A percentile compares a stretch with the other conserved stretches of the same genome.
Evolutionary conservation across 2,329 filamentous ascomycete species (phyloP).

Genomic region (Fusarium poae): DNA sequence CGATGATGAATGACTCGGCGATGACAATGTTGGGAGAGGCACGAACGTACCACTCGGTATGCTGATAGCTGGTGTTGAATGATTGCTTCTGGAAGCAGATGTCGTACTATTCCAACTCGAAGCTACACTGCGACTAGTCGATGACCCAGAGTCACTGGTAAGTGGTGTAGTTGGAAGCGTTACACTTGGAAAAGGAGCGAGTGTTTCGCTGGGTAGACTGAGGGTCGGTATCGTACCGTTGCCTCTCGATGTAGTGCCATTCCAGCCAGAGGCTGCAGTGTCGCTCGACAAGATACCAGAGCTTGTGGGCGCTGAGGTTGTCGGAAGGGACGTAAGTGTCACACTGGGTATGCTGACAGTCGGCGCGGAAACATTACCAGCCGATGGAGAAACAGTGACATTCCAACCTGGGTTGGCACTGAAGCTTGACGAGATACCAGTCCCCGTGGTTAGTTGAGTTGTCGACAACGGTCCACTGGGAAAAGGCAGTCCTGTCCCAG

Average conservation of each 20-base stretch:
- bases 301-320: neutral
- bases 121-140: neutral
- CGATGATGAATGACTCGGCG: neutral
- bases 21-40: neutral
- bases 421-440: neutral
- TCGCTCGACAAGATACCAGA: neutral
- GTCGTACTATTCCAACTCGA: conserved; percentile 19
- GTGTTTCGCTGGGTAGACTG: neutral
- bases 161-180: neutral
- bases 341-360: conserved; percentile 7
- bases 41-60: conserved; percentile 14
- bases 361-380: neutral
- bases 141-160: neutral
- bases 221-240: neutral
- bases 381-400: neutral
- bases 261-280: conserved; percentile 1
- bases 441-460: neutral
- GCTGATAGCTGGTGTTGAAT: conserved; percentile 11
- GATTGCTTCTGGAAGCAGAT: neutral
- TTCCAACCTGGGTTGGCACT: conserved; percentile 12
- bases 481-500: conserved; percentile 5
- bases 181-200: neutral
- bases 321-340: neutral
- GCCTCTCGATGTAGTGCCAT: neutral
- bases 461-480: neutral